Evolutionary conservation across 2,329 filamentous ascomycete species (phyloP), one percentile per base, ranked within the genome.

Genomic region (Cadophora luteo-olivacea): DNA sequence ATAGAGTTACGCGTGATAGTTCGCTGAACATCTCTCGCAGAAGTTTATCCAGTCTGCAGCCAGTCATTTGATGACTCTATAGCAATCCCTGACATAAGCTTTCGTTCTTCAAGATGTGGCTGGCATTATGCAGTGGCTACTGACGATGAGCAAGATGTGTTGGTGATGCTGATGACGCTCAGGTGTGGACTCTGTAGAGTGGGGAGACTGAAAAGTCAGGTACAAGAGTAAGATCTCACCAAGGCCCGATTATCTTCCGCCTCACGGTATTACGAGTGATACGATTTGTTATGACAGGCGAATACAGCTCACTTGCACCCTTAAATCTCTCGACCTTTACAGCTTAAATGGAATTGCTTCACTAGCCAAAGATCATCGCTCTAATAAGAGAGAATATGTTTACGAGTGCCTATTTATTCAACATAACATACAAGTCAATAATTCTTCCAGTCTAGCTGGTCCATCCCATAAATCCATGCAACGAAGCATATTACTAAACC

Each of bases 401-500:
- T 49, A 22, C 45, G 45, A 32, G 36, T 48, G 48, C 22, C 22
- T 61, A 61, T 61, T 61, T 45, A 66, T 63, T 64, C 60, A 41
- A 64, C 48, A 64, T 67, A 67, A 69, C 60, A 67, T 69, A 69
- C 60, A 67, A 51, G 32, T 61, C 55, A 64, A 63, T 64, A 63
- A 66, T 57, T 51, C 32, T 67, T 65, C 61, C 60, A 57, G 32
- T 65, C 55, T 51, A 45, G 29, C 41, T 61, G n/a, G 49, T 38
- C 55, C 57, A 54, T 63, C 57, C 48, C 62, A n/a, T 63, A 49
- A 36, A 51, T 55, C 55, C 55, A 67, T 68, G 62, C 68, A 70
- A 48, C 33, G 45, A 69, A 61, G 41, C 67, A 66, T 69, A 66
- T 66, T 69, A 69, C 61, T 48, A 32, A 62, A 51, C 67, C 67